Evolutionary conservation across 768 basidiomycete species (phyloP).

Genomic region (Auriscalpium orientale): DNA sequence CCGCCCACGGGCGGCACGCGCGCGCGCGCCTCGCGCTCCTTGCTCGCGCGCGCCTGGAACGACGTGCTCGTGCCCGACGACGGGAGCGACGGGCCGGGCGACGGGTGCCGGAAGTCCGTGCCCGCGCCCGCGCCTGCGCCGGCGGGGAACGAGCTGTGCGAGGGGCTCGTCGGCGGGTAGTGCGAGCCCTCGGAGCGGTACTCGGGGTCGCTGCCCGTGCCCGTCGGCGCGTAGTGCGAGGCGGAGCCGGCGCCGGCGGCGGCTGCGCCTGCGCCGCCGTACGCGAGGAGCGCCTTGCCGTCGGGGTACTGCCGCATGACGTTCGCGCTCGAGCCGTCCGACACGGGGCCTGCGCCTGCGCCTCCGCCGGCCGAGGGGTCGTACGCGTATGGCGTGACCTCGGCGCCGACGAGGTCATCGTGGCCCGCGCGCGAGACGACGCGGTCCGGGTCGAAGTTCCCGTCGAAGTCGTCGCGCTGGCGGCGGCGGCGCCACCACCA

Average conservation of each 20-base stretch:
- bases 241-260: neutral
- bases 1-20: conserved; percentile 8
- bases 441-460: conserved; percentile 43
- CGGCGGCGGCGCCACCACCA: conserved; percentile 24
- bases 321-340: neutral
- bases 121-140: neutral
- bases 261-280: conserved; percentile 11
- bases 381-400: conserved; percentile 14
- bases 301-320: conserved; percentile 21
- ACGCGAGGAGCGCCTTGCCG: conserved; percentile 16
- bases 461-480: conserved; percentile 37
- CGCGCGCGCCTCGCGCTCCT: conserved; percentile 24
- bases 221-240: neutral
- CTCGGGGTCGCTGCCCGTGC: neutral
- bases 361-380: conserved; percentile 18
- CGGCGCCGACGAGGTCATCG: conserved; percentile 12
- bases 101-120: neutral
- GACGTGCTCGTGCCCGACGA: conserved; percentile 2
- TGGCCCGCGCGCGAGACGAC: conserved; percentile 23
- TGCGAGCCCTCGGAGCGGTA: conserved; percentile 8
- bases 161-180: conserved; percentile 7
- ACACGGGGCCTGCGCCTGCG: neutral
- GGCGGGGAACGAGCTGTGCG: neutral
- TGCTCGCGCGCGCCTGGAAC: conserved; percentile 8
- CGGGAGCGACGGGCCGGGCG: neutral